A percentile compares a stretch with the other conserved stretches of the same genome.
Evolutionary conservation across 768 basidiomycete genomes (phyloP).

Genomic region (Asterophora parasitica): DNA sequence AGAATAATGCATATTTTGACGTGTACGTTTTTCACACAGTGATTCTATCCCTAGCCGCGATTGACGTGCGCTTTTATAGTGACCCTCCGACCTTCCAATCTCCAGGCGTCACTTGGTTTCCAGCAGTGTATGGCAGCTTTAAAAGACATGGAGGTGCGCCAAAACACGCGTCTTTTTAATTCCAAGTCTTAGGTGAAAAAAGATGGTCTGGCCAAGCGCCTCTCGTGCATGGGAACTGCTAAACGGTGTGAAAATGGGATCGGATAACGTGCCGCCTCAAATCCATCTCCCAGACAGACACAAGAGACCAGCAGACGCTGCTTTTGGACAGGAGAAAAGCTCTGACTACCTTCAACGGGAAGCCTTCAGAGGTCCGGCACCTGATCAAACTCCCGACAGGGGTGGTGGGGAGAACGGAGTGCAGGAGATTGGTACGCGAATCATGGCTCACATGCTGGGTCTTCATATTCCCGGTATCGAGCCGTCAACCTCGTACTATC

Average conservation of each 20-base stretch:
- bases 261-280: slow-evolving; percentile 35
- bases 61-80: slow-evolving; percentile 37
- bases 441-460: slow-evolving; percentile 73
- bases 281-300: slow-evolving; percentile 38
- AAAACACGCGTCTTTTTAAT: not conserved
- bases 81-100: slow-evolving; percentile 62
- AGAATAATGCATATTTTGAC: slow-evolving; percentile 82
- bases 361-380: slow-evolving; percentile 23
- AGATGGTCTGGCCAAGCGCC: slow-evolving; percentile 73
- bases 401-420: slow-evolving; percentile 38
- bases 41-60: slow-evolving; percentile 6
- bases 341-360: slow-evolving; percentile 42
- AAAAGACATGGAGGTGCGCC: slow-evolving; percentile 59
- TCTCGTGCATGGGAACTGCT: slow-evolving; percentile 61
- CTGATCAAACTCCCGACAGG: slow-evolving; percentile 20
- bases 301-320: slow-evolving; percentile 58
- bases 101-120: slow-evolving; percentile 64
- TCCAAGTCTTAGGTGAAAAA: slow-evolving; percentile 9
- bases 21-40: slow-evolving; percentile 34
- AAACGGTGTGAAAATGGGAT: slow-evolving; percentile 58
- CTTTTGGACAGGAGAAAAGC: slow-evolving; percentile 53
- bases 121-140: slow-evolving; percentile 60
- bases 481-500: slow-evolving; percentile 50
- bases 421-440: slow-evolving; percentile 57
- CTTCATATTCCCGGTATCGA: slow-evolving; percentile 62